These are phyloP conservation scores for Eutypa lata DNA, from an alignment of 2,329 filamentous ascomycete species.

Conservation along the genomic window DNA sequence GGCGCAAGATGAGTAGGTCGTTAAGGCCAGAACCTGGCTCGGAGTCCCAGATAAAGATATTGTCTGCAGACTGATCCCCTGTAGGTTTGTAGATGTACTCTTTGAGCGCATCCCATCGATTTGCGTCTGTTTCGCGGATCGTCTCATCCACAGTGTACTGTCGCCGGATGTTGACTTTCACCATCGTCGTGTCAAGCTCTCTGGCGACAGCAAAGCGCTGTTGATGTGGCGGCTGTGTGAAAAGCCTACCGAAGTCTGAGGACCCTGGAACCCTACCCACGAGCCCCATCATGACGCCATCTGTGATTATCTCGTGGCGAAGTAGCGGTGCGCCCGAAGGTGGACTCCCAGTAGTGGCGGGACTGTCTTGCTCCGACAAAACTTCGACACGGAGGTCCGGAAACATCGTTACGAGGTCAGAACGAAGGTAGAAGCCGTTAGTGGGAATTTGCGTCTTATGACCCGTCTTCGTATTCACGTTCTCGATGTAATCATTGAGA, in stretches of 20 bases:
- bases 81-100: too few relatives aligned
- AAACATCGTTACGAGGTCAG: conserved; percentile 32
- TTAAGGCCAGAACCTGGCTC: too few relatives aligned
- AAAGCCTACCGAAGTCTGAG: conserved; percentile 24
- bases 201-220: conserved; percentile 28
- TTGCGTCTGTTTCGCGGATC: too few relatives aligned
- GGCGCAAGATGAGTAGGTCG: too few relatives aligned
- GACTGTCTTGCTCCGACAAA: too few relatives aligned
- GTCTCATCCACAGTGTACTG: conserved; percentile 23
- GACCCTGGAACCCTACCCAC: conserved; percentile 25
- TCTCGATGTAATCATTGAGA: too few relatives aligned
- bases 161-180: conserved; percentile 16
- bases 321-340: conserved; percentile 25
- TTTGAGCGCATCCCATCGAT: too few relatives aligned
- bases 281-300: conserved; percentile 30
- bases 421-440: conserved; percentile 38
- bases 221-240: conserved; percentile 37
- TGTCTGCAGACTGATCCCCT: too few relatives aligned
- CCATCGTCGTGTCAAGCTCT: conserved; percentile 9
- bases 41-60: too few relatives aligned
- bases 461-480: too few relatives aligned
- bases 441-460: conserved; percentile 28
- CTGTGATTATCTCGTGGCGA: conserved; percentile 29
- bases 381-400: conserved; percentile 33
- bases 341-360: conserved; percentile 10